Evolutionary conservation across 306 rosid genomes (phyloP).

Genomic region (Cicer bijugum): DNA sequence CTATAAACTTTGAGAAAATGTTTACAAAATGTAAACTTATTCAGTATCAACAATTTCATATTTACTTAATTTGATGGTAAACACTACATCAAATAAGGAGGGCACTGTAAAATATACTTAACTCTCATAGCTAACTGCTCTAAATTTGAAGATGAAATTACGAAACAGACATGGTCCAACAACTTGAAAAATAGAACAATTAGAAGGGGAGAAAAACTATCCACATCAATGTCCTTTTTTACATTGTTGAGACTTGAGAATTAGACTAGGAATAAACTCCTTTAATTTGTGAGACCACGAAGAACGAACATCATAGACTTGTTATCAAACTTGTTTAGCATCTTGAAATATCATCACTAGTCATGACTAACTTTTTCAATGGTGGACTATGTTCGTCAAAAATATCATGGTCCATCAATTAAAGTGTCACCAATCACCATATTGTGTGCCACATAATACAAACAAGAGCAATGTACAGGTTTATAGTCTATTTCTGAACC

Average conservation of each 20-base stretch:
- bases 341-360: not conserved
- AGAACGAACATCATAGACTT: not conserved
- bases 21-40: conserved; percentile 15
- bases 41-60: conserved; percentile 29
- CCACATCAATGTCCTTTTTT: not conserved
- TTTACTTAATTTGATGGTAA: conserved; percentile 22
- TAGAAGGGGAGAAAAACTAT: not conserved
- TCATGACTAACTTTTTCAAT: conserved; percentile 1
- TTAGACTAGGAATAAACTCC: not conserved
- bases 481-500: not conserved
- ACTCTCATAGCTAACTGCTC: conserved; percentile 20
- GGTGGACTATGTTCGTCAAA: not conserved
- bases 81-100: conserved; percentile 29
- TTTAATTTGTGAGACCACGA: not conserved
- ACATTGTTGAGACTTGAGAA: not conserved
- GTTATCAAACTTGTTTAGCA: not conserved
- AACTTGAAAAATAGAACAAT: not conserved
- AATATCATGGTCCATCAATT: not conserved
- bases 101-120: conserved; percentile 13
- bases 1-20: conserved; percentile 26
- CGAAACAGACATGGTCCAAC: conserved; percentile 1
- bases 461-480: not conserved
- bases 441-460: not conserved
- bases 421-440: not conserved
- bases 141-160: conserved; percentile 17